These are phyloP conservation scores for Earliella scabrosa DNA, from an alignment of 1,284 basidiomycete species.

Conservation along the genomic window DNA sequence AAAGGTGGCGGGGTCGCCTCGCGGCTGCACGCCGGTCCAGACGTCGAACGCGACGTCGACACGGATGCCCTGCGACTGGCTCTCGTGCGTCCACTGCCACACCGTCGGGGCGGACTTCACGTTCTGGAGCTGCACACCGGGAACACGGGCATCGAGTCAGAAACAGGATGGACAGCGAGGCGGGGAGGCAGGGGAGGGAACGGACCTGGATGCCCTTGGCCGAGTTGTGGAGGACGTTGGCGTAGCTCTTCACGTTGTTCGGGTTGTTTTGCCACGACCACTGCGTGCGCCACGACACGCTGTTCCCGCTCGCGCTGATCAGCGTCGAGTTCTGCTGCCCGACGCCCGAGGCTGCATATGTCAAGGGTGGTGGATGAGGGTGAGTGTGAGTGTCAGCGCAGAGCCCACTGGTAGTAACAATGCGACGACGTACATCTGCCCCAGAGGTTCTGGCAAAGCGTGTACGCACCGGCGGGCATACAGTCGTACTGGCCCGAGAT, in stretches of 20 bases:
- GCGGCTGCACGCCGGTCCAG: constrained; percentile 50
- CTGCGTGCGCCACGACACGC: constrained; percentile 56
- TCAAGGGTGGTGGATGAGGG: not conserved
- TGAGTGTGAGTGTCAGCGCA: too few species aligned
- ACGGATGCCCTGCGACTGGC: constrained; percentile 48
- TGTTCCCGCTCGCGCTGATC: constrained; percentile 42
- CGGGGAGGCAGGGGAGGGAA: not conserved
- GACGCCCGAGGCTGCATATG: constrained; percentile 43
- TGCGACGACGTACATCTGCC: constrained; percentile 41
- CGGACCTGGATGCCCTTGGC: constrained; percentile 54
- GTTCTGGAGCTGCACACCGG: constrained; percentile 40
- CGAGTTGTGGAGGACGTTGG: constrained; percentile 48
- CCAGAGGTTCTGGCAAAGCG: constrained; percentile 63
- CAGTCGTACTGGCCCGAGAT: constrained; percentile 51
- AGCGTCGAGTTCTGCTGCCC: constrained; percentile 56
- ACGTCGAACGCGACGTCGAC: constrained; percentile 66
- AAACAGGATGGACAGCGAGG: not conserved
- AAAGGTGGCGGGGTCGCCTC: constrained; percentile 49
- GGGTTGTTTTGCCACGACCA: constrained; percentile 58
- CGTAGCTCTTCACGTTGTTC: constrained; percentile 61
- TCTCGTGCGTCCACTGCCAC: constrained; percentile 55
- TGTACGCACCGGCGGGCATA: constrained; percentile 48
- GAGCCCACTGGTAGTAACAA: not conserved
- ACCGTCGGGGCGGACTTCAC: constrained; percentile 50
- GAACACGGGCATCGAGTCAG: not conserved